Evolutionary conservation across 225 moss, liverwort and hornwort species (phyloP), one percentile per base, ranked within the genome.

Genomic region (Polytrichum formosum): DNA sequence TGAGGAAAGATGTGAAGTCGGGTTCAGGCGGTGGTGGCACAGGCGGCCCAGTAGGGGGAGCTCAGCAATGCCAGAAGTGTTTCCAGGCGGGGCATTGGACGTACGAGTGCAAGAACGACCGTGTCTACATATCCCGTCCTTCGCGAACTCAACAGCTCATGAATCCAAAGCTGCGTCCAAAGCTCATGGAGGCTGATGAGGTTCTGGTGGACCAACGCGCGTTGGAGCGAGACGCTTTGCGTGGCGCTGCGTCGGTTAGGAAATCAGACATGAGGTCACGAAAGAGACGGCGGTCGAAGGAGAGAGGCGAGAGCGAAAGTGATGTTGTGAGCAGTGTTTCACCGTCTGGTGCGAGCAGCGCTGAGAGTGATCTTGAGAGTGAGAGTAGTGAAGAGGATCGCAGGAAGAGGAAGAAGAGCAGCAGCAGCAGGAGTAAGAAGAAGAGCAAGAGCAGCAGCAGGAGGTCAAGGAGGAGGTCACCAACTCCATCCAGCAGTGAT

Each of bases 1-100:
- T 92, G 7, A 76, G 91, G 66, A 97, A 93, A 75, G 92, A 92
- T 65, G 70, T 67, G 19, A 93, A 93, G 78, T 54, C 76, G 1
- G 72, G 78, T 60, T 77, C 72, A 9, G 82, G 74, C 25, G 13
- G 46, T 46, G 46, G 46, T 46, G 46, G 46, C 13, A 46, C 46
- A 46, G 46, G 46, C 13, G 73, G 80, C 61, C 78, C 76, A 26
- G 67, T 79, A 37, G 84, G 88, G 53, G 70, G 75, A 6, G 80
- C 81, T 0, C 87, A 89, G 69, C 88, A 87, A 79, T 96, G 93
- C 68, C 96, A 97, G 78, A 90, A 89, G 71, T 97, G 96, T 79
- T 91, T 93, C 23, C 82, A 90, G 66, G 30, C 77, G 64, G 94
- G 93, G 2, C 96, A 97, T 53, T 97, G 93, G 96, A 96, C 96